Conservation (phyloP, 1,284 basidiomycete species). For the Trametes polyzona region DNA sequence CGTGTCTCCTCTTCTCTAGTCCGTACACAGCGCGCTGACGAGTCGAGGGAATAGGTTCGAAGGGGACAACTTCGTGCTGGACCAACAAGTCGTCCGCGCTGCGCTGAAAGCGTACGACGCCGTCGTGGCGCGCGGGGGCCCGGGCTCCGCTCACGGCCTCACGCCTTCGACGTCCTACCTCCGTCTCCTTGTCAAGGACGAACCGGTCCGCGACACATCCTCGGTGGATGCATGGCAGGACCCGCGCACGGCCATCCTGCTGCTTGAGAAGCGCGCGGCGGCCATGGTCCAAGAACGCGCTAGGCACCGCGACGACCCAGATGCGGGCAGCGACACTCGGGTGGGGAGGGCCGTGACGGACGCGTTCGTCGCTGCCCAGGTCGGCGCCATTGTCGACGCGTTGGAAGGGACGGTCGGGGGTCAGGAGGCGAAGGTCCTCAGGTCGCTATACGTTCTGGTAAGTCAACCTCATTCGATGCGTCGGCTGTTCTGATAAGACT, state of each 20-base stretch:
- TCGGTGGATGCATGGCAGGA: slow-evolving; percentile 29
- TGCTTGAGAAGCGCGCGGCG: slow-evolving; percentile 69
- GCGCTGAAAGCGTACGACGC: slow-evolving; percentile 61
- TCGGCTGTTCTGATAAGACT: neutral
- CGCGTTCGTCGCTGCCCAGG: slow-evolving; percentile 62
- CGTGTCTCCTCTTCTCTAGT: slow-evolving; percentile 17
- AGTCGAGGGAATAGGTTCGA: slow-evolving; percentile 55
- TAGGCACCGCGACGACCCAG: slow-evolving; percentile 40
- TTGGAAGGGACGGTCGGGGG: slow-evolving; percentile 32
- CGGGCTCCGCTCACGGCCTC: slow-evolving; percentile 33
- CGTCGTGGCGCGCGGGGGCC: slow-evolving; percentile 19
- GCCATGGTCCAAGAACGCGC: slow-evolving; percentile 56
- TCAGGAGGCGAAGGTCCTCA: slow-evolving; percentile 42
- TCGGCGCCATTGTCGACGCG: slow-evolving; percentile 50
- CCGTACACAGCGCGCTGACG: neutral
- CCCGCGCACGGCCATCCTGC: slow-evolving; percentile 42
- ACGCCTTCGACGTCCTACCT: slow-evolving; percentile 58
- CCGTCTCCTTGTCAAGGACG: slow-evolving; percentile 44
- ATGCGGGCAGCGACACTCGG: slow-evolving; percentile 58
- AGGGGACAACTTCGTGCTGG: slow-evolving; percentile 79
- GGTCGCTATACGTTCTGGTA: slow-evolving; percentile 55
- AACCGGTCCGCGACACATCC: slow-evolving; percentile 11
- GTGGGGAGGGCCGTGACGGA: slow-evolving; percentile 69
- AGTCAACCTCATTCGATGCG: neutral
- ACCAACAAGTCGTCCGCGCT: slow-evolving; percentile 73